Percentiles rank a stretch among this genome's conserved stretches.
Evolutionary conservation across 371 early-diverging fungal species (phyloP).

Genomic region (Mycotypha africana): DNA sequence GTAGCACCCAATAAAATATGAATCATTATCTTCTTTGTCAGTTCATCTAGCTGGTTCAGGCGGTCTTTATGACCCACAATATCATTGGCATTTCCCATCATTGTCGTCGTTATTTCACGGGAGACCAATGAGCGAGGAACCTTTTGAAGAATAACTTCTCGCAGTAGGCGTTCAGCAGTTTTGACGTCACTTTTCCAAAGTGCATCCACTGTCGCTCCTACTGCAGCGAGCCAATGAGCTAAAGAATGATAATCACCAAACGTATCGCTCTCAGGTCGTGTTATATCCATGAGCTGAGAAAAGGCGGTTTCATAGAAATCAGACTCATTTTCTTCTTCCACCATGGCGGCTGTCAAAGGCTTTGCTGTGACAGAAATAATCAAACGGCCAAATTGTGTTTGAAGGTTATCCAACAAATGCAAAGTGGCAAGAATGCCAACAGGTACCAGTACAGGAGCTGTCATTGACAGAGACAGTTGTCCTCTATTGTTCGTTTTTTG

Average conservation of each 20-base stretch:
- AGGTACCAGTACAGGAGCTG: slow-evolving; percentile 23
- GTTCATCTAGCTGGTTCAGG: slow-evolving; percentile 18
- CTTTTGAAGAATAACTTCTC: slow-evolving; percentile 5
- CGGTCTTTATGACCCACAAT: slow-evolving; percentile 12
- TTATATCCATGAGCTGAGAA: slow-evolving; percentile 23
- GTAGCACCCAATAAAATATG: slow-evolving; percentile 18
- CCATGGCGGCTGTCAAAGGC: slow-evolving; percentile 5
- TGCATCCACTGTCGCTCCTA: slow-evolving; percentile 34
- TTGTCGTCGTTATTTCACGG: slow-evolving; percentile 8
- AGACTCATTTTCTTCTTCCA: slow-evolving; percentile 7
- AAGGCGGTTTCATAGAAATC: slow-evolving; percentile 24
- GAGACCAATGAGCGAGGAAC: slow-evolving; percentile 20
- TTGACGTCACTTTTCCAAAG: slow-evolving; percentile 26
- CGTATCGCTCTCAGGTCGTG: slow-evolving; percentile 7
- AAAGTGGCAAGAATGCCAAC: slow-evolving; percentile 26
- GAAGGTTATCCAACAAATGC: slow-evolving; percentile 31
- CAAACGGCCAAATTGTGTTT: slow-evolving; percentile 31
- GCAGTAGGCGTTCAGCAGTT: slow-evolving; percentile 14
- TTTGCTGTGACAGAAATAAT: slow-evolving; percentile 25
- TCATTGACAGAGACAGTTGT: slow-evolving; percentile 19
- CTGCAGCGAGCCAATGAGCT: slow-evolving; percentile 30
- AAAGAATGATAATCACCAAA: slow-evolving; percentile 19
- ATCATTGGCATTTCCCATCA: no score
- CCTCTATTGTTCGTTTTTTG: background rate
- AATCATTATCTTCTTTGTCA: slow-evolving; percentile 16